Base-by-base conservation (phyloP, 2,329 filamentous ascomycete genomes). In the Beauveria sp. region DNA sequence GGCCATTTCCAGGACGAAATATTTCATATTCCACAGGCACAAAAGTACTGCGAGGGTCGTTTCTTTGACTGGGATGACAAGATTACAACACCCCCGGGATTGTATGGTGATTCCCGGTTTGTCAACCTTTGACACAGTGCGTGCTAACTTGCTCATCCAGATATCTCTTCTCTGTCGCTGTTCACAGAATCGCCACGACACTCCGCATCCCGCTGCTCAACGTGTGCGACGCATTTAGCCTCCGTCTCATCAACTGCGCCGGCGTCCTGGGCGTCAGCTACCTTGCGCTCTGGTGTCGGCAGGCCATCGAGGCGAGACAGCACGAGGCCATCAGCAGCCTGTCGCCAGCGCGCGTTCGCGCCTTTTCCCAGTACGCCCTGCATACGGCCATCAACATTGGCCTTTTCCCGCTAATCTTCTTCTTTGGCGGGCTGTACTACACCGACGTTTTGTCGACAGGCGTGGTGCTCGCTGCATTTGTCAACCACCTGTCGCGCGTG, bases 361-460 rank as follows among this genome's bases (percentile, higher is more conserved):
- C 64, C 4, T 69, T 74, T 24, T 79, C 79, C 0, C 61, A 73
- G 38, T 77, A 79, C 67, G 70, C 77, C 4, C 70, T 82, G 28
- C 85, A 91, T 66, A 86, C 85, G 0, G 89, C 88, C 3, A 70
- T 95, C 66, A 96, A 97, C 66, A 84, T 96, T 46, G 86, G 86
- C 20, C 78, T 96, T 0, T 97, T 98, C 64, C 95, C 95, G 0
- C 85, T 93, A 0, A 73, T 99, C 0, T 97, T 96, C 79, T 99
- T 99, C 81, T 99, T 99, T 74, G 95, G 91, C 0, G 92, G 86
- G 0, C 78, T 99, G 8, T 99, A 96, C 73, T 99, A 99, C 73
- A 99, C 95, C 0, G 95, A 99, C 72, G 83, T 97, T 3, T 80
- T 90, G 56, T 96, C 93, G 0, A 90, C 92, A 0, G 78, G 90